Conservation (phyloP, 495 filamentous ascomycete species). For the Hypoxylon fragiforme region DNA sequence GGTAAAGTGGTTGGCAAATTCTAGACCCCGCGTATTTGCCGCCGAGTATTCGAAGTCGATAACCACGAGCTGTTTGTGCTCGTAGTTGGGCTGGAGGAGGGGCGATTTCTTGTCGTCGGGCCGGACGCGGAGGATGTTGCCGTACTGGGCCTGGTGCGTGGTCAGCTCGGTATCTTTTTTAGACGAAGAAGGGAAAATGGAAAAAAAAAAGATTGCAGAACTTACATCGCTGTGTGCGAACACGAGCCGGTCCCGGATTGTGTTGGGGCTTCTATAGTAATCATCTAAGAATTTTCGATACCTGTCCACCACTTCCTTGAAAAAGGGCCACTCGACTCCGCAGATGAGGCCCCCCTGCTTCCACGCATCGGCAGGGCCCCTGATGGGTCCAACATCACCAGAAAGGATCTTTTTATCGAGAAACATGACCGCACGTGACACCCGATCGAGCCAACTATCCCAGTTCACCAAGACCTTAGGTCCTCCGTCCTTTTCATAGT, state of each 20-base stretch:
- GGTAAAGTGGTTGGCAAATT: slow-evolving; percentile 98
- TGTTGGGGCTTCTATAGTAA: slow-evolving; percentile 67
- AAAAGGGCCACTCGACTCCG: slow-evolving; percentile 81
- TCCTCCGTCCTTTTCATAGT: slow-evolving; percentile 74
- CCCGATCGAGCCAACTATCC: slow-evolving; percentile 90
- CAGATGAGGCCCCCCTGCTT: slow-evolving; percentile 74
- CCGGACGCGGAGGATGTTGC: slow-evolving; percentile 90
- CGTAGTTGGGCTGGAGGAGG: slow-evolving; percentile 81
- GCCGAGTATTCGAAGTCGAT: slow-evolving; percentile 99
- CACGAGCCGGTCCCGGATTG: slow-evolving; percentile 73
- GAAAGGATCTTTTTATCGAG: slow-evolving; percentile 67
- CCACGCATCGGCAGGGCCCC: slow-evolving; percentile 54
- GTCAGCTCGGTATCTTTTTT: slow-evolving; percentile 27
- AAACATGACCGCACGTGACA: slow-evolving; percentile 73
- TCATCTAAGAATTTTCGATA: slow-evolving; percentile 75
- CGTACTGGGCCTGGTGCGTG: slow-evolving; percentile 82
- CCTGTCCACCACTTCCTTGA: slow-evolving; percentile 72
- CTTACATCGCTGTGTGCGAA: slow-evolving; percentile 98
- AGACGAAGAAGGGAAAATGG: not conserved
- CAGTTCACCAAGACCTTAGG: slow-evolving; percentile 88
- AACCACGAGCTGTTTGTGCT: slow-evolving; percentile 92
- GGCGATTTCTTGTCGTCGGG: slow-evolving; percentile 81
- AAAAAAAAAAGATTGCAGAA: slow-evolving; percentile 12
- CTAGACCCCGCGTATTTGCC: slow-evolving; percentile 81
- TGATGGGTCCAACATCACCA: slow-evolving; percentile 25